phyloP scores from a whole-genome alignment of 352 stramenopile species.

The Phytophthora fragariae region DNA sequence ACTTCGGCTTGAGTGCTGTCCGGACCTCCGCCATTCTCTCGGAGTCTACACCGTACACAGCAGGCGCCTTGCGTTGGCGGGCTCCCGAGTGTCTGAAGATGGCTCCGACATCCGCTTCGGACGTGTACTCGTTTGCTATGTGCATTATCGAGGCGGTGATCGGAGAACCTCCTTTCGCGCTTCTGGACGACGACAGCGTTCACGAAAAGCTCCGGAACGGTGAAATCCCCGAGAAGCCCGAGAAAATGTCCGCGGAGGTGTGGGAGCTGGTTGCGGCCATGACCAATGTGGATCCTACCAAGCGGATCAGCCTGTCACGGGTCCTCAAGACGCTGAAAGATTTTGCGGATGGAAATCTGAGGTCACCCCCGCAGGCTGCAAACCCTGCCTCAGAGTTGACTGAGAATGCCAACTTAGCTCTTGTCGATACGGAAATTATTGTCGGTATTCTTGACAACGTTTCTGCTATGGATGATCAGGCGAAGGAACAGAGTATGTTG shows the following conservation, averaged over 20 bases:
- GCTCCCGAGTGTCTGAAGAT: conserved; percentile 49
- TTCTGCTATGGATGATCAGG: background rate
- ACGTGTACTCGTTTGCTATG: conserved; percentile 48
- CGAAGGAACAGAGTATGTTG: conserved; percentile 8
- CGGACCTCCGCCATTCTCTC: background rate
- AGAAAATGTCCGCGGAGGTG: conserved; percentile 11
- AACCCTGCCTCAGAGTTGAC: background rate
- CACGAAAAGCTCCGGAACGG: conserved; percentile 21
- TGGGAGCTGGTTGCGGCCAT: conserved; percentile 36
- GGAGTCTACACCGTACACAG: too few relatives aligned
- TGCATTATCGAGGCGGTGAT: conserved; percentile 41
- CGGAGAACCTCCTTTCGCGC: conserved; percentile 31
- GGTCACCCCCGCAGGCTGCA: background rate
- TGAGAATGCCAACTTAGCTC: background rate
- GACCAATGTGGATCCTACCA: conserved; percentile 14
- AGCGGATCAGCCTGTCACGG: conserved; percentile 12
- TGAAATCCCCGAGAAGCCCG: conserved; percentile 20
- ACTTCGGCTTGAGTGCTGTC: conserved; percentile 27
- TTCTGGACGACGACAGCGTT: conserved; percentile 21
- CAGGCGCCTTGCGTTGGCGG: conserved; percentile 28
- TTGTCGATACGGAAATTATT: conserved; percentile 1
- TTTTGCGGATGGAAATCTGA: background rate
- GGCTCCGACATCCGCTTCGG: conserved; percentile 33
- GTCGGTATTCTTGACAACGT: conserved; percentile 8
- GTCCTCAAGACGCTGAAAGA: conserved; percentile 6